phyloP scores from a whole-genome alignment of 2,329 filamentous ascomycete species.

The Geosmithia flava region DNA sequence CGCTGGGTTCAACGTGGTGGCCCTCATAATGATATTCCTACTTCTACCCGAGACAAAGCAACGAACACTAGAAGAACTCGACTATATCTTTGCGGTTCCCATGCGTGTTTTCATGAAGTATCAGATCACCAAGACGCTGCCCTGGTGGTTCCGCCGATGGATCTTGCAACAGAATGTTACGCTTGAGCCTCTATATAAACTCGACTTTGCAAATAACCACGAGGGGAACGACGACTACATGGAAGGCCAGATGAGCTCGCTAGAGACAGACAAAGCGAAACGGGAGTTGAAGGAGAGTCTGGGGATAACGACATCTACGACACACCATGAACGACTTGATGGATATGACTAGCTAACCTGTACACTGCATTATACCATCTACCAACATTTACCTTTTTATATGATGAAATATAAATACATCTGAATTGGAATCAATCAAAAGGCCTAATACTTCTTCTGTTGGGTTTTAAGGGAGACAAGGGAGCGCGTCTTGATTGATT shows the following conservation, averaged over 20 bases:
- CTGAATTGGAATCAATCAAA: too few species aligned
- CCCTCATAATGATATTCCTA: constrained; percentile 33
- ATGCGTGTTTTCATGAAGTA: constrained; percentile 25
- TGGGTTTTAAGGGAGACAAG: too few species aligned
- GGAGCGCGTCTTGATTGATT: too few species aligned
- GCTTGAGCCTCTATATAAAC: constrained; percentile 1
- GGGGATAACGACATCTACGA: constrained; percentile 1
- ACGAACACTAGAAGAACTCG: constrained; percentile 35
- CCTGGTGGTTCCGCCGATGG: constrained; percentile 21
- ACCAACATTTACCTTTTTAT: too few species aligned
- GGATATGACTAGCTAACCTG: not conserved
- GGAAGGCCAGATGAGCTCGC: not conserved
- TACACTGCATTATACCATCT: too few species aligned
- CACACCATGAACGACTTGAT: not conserved
- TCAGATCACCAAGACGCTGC: constrained; percentile 22
- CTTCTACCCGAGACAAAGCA: constrained; percentile 39
- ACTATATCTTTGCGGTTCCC: constrained; percentile 32
- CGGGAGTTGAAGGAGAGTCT: constrained; percentile 1
- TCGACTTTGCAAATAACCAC: constrained; percentile 1
- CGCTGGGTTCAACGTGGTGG: constrained; percentile 31
- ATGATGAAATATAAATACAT: too few species aligned
- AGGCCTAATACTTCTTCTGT: too few species aligned
- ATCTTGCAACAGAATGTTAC: constrained; percentile 2
- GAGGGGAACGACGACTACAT: not conserved
- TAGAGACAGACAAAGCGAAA: constrained; percentile 1